These are phyloP conservation scores for Tulasnella sp. DNA, from an alignment of 768 basidiomycete species.

Conservation along the genomic window DNA sequence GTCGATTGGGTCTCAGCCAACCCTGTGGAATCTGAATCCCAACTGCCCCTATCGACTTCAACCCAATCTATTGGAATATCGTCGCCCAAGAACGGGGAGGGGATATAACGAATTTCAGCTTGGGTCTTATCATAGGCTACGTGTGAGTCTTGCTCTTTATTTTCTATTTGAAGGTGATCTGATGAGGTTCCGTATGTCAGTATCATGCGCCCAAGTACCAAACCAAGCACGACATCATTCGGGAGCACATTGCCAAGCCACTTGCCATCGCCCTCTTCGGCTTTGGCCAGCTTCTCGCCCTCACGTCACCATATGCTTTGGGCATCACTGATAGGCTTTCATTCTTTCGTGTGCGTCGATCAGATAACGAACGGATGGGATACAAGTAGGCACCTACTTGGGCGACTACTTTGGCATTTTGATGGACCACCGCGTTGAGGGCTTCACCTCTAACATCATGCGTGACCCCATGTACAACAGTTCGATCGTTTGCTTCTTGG, in stretches of 20 bases:
- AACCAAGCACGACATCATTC: constrained; percentile 58
- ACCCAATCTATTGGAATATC: constrained; percentile 93
- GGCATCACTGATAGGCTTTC: constrained; percentile 88
- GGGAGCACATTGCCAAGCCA: constrained; percentile 52
- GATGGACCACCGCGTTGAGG: constrained; percentile 78
- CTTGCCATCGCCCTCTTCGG: constrained; percentile 55
- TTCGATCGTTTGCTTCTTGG: constrained; percentile 82
- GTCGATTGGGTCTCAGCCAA: constrained; percentile 58
- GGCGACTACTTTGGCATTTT: constrained; percentile 53
- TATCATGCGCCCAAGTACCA: constrained; percentile 77
- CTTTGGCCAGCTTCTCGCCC: constrained; percentile 74
- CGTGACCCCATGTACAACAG: constrained; percentile 97
- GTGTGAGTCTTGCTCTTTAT: too few relatives aligned
- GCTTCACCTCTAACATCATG: constrained; percentile 93
- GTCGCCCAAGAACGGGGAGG: constrained; percentile 83
- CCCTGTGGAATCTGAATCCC: constrained; percentile 60
- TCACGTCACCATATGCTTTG: constrained; percentile 81
- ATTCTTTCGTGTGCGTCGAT: constrained; percentile 21
- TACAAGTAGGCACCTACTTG: constrained; percentile 69
- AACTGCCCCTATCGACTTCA: constrained; percentile 71
- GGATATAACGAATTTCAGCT: constrained; percentile 59
- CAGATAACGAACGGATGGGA: neutral
- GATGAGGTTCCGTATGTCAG: too few relatives aligned
- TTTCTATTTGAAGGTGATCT: too few relatives aligned
- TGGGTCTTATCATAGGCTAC: constrained; percentile 77